phyloP scores from a whole-genome alignment of 2,329 filamentous ascomycete genomes.

The Pseudogymnoascus sp. region DNA sequence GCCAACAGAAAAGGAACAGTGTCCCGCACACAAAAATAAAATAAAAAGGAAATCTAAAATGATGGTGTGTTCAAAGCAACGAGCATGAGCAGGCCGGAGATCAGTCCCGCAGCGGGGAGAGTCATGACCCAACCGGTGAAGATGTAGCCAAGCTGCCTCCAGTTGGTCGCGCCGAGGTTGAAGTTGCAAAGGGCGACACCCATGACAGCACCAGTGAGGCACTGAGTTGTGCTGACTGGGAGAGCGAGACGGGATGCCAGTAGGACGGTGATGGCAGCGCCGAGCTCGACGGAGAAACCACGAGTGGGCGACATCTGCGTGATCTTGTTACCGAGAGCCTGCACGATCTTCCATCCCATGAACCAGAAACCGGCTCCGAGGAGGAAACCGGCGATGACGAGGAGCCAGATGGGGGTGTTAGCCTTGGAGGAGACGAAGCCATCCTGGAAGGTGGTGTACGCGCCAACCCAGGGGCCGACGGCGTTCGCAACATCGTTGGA shows the following conservation, averaged over 20 bases:
- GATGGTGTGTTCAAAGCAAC: too few relatives aligned
- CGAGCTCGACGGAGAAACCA: conserved; percentile 68
- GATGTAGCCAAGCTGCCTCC: conserved; percentile 56
- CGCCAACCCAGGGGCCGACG: conserved; percentile 60
- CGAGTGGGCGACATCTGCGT: conserved; percentile 56
- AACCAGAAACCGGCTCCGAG: conserved; percentile 62
- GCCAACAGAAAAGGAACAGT: too few relatives aligned
- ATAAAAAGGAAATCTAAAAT: too few relatives aligned
- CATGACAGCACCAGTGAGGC: conserved; percentile 70
- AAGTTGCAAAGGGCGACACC: conserved; percentile 73
- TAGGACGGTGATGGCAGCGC: conserved; percentile 66
- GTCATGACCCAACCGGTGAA: conserved; percentile 59
- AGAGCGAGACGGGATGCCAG: conserved; percentile 67
- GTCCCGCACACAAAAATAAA: too few relatives aligned
- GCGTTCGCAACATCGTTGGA: conserved; percentile 70
- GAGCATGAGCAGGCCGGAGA: conserved; percentile 28
- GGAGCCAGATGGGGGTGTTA: conserved; percentile 62
- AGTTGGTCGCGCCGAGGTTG: conserved; percentile 63
- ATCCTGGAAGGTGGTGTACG: conserved; percentile 58
- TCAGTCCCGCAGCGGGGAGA: conserved; percentile 35
- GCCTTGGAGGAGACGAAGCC: conserved; percentile 30
- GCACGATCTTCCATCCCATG: conserved; percentile 79
- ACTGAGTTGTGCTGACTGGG: conserved; percentile 70
- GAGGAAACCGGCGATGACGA: conserved; percentile 55
- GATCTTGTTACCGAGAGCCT: conserved; percentile 66